Evolutionary conservation across 495 filamentous ascomycete species (phyloP).

Genomic region (Podospora tetraspora): DNA sequence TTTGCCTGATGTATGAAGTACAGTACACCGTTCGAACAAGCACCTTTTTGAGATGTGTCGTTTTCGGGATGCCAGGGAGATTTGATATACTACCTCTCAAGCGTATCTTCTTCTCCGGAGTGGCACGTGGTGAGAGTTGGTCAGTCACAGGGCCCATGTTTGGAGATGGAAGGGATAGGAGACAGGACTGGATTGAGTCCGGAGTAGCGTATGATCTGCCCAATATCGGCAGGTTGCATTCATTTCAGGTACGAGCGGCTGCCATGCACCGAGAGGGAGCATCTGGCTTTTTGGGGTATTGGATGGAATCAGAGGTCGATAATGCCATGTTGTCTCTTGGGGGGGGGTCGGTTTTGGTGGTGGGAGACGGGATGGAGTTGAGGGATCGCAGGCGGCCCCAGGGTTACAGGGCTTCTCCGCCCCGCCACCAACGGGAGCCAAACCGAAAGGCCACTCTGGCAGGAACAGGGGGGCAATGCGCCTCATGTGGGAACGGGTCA

Average conservation of each 20-base stretch:
- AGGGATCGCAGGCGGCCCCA: background rate
- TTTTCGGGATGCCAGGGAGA: background rate
- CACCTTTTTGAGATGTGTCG: background rate
- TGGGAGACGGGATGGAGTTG: background rate
- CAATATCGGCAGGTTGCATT: background rate
- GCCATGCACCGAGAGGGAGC: background rate
- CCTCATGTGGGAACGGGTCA: background rate
- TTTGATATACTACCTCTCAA: too few relatives aligned
- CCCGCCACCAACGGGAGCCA: slow-evolving; percentile 8
- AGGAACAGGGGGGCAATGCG: slow-evolving; percentile 22
- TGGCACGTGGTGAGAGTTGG: background rate
- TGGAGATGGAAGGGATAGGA: background rate
- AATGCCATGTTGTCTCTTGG: slow-evolving; percentile 13
- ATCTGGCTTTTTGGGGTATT: background rate
- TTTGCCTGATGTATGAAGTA: background rate
- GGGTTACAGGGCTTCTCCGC: slow-evolving; percentile 2
- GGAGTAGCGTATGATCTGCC: background rate
- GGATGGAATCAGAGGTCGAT: slow-evolving; percentile 6
- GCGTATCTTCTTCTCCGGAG: background rate
- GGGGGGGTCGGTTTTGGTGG: background rate
- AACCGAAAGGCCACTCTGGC: slow-evolving; percentile 33
- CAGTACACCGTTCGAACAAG: background rate
- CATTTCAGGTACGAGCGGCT: background rate
- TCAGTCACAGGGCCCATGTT: background rate
- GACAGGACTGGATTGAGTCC: background rate